Evolutionary conservation across 1,284 basidiomycete species (phyloP).

Genomic region (Wallemia ichthyophaga): DNA sequence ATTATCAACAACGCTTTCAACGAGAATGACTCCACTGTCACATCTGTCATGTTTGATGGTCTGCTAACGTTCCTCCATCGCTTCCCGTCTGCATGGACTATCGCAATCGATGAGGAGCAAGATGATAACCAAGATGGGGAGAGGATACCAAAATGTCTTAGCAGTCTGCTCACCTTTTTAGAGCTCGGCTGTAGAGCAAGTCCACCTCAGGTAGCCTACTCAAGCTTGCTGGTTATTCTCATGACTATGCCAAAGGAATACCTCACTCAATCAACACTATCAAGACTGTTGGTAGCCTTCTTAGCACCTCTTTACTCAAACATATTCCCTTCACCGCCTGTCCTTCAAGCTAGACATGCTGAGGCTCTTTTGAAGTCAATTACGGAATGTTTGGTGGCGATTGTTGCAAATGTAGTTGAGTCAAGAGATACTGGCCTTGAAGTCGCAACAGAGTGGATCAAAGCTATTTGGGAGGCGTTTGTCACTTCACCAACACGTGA

Average conservation of each 20-base stretch:
- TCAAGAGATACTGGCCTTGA: neutral
- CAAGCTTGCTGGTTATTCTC: constrained; percentile 39
- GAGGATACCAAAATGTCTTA: constrained; percentile 9
- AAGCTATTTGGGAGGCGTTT: neutral
- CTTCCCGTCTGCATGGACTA: constrained; percentile 5
- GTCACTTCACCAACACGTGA: neutral
- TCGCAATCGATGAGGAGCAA: neutral
- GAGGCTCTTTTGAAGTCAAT: constrained; percentile 6
- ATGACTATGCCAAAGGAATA: constrained; percentile 40
- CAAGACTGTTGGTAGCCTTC: constrained; percentile 1
- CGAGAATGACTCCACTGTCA: constrained; percentile 7
- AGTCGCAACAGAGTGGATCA: neutral
- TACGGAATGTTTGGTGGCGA: constrained; percentile 1
- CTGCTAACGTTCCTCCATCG: constrained; percentile 32
- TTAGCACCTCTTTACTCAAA: constrained; percentile 2
- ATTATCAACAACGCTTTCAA: constrained; percentile 7
- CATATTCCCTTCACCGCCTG: constrained; percentile 1
- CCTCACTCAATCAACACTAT: constrained; percentile 8
- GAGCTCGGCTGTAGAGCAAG: constrained; percentile 39
- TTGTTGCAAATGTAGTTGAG: neutral
- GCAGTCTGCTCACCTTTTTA: constrained; percentile 34
- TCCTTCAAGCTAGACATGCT: constrained; percentile 5
- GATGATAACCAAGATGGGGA: constrained; percentile 7
- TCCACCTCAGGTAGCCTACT: constrained; percentile 36
- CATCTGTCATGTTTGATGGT: constrained; percentile 30